Base-by-base conservation (phyloP, 2,329 filamentous ascomycete genomes). In the Boeremia exigua region DNA sequence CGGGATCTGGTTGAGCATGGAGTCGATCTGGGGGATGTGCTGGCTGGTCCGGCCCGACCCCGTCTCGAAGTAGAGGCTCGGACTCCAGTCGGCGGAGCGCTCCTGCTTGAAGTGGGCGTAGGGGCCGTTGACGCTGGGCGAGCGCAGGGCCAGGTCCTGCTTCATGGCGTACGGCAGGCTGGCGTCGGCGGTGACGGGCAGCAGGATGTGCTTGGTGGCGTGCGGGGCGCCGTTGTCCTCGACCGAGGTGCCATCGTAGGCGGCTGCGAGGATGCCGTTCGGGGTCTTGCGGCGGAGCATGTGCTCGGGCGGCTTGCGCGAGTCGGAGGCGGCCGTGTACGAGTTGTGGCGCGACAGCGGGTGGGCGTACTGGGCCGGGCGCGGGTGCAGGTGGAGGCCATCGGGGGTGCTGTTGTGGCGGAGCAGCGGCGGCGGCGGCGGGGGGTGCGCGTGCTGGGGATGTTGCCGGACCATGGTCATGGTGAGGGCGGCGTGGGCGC, bases 211-310 rank as follows among this genome's bases (percentile, higher is more conserved):
- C 77, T 97, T 97, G 42, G 86, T 80, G 1, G 91, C 88, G 33
- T 90, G 91, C 6, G 89, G 88, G 33, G 90, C 89, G 32, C 88
- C 86, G 9, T 84, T 86, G 66, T 88, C 86, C 69, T 92, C 89
- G 19, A 88, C 82, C 1, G 88, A 87, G 5, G 90, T 91, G 29
- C 90, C 92, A 81, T 98, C 93, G 70, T 96, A 97, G 10, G 92
- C 92, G 49, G 91, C 92, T 62, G 94, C 89, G 58, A 98, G 84
- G 33, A 92, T 96, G n/a, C 94, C 95, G 69, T 88, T 94, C 4
- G 94, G 95, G 8, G 94, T 98, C 76, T 98, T 98, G 63, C 94
- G 86, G 62, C 94, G 87, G 53, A 97, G 81, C 66, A 91, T 90
- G 74, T 96, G 88, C 74, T 96, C 92, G 49, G 75, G 73, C 10